Percentiles rank a stretch among this genome's conserved stretches.
Evolutionary conservation across 495 filamentous ascomycete species (phyloP).

Genomic region (Aspergillus incahuasiensis): DNA sequence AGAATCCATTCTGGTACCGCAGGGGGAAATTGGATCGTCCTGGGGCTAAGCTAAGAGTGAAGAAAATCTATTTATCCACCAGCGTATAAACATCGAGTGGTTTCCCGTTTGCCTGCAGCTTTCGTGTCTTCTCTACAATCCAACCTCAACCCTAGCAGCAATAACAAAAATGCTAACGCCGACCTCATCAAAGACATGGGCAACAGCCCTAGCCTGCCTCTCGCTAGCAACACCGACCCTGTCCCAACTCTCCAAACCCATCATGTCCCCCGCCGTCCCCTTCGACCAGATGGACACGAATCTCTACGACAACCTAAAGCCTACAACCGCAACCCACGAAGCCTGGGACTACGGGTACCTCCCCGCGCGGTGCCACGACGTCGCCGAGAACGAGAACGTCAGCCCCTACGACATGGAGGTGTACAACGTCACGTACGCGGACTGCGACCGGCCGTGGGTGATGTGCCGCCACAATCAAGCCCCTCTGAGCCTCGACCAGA

Average conservation of each 20-base stretch:
- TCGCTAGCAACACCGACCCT: neutral
- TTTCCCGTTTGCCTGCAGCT: too few species aligned
- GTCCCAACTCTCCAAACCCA: neutral
- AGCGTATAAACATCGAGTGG: too few species aligned
- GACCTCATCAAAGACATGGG: too few species aligned
- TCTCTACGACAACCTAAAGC: neutral
- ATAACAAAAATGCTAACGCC: too few species aligned
- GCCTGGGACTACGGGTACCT: neutral
- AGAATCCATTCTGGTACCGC: too few species aligned
- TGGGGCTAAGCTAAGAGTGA: too few species aligned
- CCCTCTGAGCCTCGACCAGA: neutral
- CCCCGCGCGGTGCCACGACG: neutral
- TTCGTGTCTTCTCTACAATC: too few species aligned
- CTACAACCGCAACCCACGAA: neutral
- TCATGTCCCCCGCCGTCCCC: neutral
- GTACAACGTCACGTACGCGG: neutral
- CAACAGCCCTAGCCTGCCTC: neutral
- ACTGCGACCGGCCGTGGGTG: slow-evolving; percentile 1
- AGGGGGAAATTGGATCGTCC: too few species aligned
- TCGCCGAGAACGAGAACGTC: neutral
- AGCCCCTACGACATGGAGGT: slow-evolving; percentile 4
- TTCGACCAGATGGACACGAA: slow-evolving; percentile 1
- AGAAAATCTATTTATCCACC: too few species aligned
- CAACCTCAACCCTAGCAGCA: too few species aligned
- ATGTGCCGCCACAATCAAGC: neutral